phyloP scores from a whole-genome alignment of 352 stramenopile genomes.

The Elongisporangium senticosum region DNA sequence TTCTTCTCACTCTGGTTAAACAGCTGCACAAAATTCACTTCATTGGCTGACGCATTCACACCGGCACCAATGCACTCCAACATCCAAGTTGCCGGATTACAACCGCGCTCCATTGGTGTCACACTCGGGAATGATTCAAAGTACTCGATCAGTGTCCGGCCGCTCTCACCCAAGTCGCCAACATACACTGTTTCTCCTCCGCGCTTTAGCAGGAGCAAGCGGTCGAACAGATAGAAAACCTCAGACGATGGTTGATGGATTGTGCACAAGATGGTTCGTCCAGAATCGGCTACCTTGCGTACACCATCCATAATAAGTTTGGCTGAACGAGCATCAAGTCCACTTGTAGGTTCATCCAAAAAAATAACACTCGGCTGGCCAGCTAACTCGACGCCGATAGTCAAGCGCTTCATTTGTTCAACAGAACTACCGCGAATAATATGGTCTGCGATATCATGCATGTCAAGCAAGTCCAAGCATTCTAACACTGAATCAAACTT shows the following conservation, averaged over 20 bases:
- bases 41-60: conserved; percentile 18
- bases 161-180: conserved; percentile 59
- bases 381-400: conserved; percentile 55
- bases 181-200: conserved; percentile 80
- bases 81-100: conserved; percentile 91
- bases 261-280: conserved; percentile 82
- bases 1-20: conserved; percentile 24
- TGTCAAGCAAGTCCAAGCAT: conserved; percentile 19
- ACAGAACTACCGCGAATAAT: conserved; percentile 21
- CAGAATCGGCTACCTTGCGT: conserved; percentile 42
- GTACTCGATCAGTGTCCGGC: conserved; percentile 41
- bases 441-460: conserved; percentile 11
- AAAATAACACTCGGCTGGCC: conserved; percentile 72
- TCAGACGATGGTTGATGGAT: conserved; percentile 87
- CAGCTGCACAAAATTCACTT: conserved; percentile 14
- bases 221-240: conserved; percentile 82
- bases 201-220: conserved; percentile 82
- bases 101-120: conserved; percentile 30
- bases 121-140: conserved; percentile 67
- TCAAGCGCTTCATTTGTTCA: conserved; percentile 38
- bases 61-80: conserved; percentile 46
- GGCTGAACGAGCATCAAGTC: conserved; percentile 40
- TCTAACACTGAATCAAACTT: conserved; percentile 20
- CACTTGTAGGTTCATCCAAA: conserved; percentile 52
- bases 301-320: conserved; percentile 79